Base-by-base conservation (phyloP, 1,284 basidiomycete genomes). In the Cryptococcus sp. region DNA sequence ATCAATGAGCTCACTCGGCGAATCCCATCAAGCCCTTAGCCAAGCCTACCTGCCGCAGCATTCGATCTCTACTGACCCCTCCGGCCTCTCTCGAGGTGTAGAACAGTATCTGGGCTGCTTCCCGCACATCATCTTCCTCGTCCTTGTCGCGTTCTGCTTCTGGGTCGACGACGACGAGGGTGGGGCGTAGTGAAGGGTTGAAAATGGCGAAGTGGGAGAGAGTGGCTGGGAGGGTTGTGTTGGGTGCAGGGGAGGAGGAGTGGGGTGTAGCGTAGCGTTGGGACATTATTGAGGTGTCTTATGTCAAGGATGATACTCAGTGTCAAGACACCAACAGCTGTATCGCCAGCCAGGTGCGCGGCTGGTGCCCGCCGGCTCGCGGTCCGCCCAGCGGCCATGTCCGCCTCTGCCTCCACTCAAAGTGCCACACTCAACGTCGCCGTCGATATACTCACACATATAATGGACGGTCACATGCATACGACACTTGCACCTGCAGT, bases 11-110 rank as follows among this genome's bases (percentile, higher is more conserved):
- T 39, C 55, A 71, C 69, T 71, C 69, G 12, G 63, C 60, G 53
- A 76, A 74, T 4, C 70, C 69, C 69, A 73, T 74, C 12, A 76
- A 49, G 13, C 73, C 73, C 57, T 71, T 74, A 6, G 70, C 69
- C 5, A 76, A 56, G 9, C 73, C 71, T 6, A 71, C 69, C 61
- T 76, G 72, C 53, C 71, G 59, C 47, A 76, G 57, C 73, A 74
- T 76, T 37, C 55, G 66, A 59, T 74, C 69, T 44, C 73, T 54
- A 54, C 65, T 70, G 16, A 76, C 70, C 15, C 67, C 61, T 5
- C 66, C 64, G 3, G 60, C 63, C 38, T 69, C 63, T 28, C 65
- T 57, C 5, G 65, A 66, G 15, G 71, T 76, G 61, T 76, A 76
- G 56, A 74, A 76, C 1, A 74, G 45, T 44, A 76, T 74, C 64